These are phyloP conservation scores for Curvularia hawaiiensis DNA, from an alignment of 2,329 filamentous ascomycete species.

Conservation along the genomic window DNA sequence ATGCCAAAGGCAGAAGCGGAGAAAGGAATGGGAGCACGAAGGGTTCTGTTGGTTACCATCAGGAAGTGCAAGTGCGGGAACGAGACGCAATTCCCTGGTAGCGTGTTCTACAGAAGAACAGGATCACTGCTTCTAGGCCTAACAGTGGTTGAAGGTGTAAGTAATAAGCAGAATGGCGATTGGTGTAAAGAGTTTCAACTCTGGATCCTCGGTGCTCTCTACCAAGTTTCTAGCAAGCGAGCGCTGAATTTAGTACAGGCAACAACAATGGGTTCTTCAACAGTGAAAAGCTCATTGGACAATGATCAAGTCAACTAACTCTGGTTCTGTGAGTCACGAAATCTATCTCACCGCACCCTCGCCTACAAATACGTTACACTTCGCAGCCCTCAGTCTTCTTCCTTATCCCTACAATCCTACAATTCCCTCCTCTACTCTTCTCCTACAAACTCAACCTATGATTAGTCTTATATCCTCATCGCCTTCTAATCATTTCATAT, in stretches of 20 bases:
- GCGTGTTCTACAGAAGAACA: background rate
- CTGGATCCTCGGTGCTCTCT: background rate
- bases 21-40: too few relatives aligned
- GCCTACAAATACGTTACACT: background rate
- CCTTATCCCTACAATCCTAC: background rate
- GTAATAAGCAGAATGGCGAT: background rate
- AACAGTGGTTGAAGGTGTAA: background rate
- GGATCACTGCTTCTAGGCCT: background rate
- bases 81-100: background rate
- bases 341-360: background rate
- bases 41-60: too few relatives aligned
- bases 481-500: background rate
- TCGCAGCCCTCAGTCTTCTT: background rate
- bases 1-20: too few relatives aligned
- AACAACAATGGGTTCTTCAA: background rate
- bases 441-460: background rate
- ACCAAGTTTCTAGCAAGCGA: background rate
- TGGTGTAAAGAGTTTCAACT: background rate
- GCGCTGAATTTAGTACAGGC: background rate
- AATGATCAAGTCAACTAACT: background rate
- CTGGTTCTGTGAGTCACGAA: background rate
- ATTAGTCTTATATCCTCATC: background rate
- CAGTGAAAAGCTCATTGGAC: background rate
- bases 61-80: too few relatives aligned
- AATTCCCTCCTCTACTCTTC: background rate